phyloP scores from a whole-genome alignment of 2,329 filamentous ascomycete species.

The Monilinia fructicola region DNA sequence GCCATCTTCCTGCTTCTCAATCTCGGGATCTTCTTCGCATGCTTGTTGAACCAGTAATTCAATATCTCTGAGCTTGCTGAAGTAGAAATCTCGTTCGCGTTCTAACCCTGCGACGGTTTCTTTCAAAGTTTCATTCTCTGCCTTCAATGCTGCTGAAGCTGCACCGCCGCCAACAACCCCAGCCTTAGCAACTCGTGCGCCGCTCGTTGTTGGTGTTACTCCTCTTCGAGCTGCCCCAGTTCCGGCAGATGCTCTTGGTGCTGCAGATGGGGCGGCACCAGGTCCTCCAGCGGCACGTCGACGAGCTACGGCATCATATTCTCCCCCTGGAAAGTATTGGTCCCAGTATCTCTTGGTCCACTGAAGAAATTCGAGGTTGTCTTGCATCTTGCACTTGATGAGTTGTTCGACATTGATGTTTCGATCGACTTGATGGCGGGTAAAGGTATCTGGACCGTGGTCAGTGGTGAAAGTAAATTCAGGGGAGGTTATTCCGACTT shows the following conservation, averaged over 20 bases:
- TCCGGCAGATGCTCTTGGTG: constrained; percentile 48
- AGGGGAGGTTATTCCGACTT: constrained; percentile 54
- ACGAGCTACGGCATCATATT: constrained; percentile 87
- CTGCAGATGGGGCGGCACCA: constrained; percentile 48
- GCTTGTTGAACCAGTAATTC: constrained; percentile 92
- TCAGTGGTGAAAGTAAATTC: constrained; percentile 21
- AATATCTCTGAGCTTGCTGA: constrained; percentile 96
- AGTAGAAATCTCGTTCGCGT: constrained; percentile 97
- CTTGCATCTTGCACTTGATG: constrained; percentile 99
- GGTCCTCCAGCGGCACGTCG: constrained; percentile 74
- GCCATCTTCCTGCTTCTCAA: constrained; percentile 91
- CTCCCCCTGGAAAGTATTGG: constrained; percentile 93
- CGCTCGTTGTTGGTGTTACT: constrained; percentile 45
- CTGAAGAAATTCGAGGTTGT: constrained; percentile 98
- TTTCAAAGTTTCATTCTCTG: constrained; percentile 86
- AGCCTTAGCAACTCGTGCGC: constrained; percentile 47
- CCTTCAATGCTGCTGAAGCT: constrained; percentile 69
- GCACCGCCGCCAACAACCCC: constrained; percentile 51
- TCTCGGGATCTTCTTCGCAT: constrained; percentile 85
- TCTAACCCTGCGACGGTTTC: constrained; percentile 94
- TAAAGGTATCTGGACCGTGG: constrained; percentile 66
- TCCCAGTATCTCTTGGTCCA: constrained; percentile 98
- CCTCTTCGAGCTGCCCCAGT: constrained; percentile 47
- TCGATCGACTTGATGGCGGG: constrained; percentile 84
- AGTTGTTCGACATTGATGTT: constrained; percentile 84